Base-by-base conservation (phyloP, 768 basidiomycete genomes). In the Psilocybe cyanescens region DNA sequence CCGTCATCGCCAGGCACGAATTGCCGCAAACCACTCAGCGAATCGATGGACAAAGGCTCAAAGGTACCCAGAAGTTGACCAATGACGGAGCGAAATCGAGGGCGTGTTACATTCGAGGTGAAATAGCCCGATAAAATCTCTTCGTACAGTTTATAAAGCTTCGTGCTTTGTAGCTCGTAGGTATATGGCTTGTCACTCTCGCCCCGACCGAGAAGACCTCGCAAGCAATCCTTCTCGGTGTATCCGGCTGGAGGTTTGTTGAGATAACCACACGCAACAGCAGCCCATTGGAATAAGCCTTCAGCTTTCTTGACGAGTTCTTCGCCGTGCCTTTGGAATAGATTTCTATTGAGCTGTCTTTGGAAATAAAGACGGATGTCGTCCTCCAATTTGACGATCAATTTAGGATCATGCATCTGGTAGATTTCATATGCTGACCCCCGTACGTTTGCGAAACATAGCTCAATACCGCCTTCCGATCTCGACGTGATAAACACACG, bases 271-370 rank as follows among this genome's bases (percentile, higher is more conserved):
- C 49, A 49, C n/a, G 51, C 57, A 55, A 55, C 35, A 3, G 52
- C 33, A 8, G 50, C 62, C 50, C 58, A 54, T 24, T 59, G 62
- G 19, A 63, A 55, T 47, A 51, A 17, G 14, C 52, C 46, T 7
- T 55, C 46, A 8, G 31, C 39, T 28, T 41, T 63, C 41, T 29
- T 49, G n/a, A 44, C 52, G 16, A 59, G 41, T 14, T 35, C 30
- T 3, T 47, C 14, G 11, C 55, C 55, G 14, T 57, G 17, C 19
- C 28, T 46, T 33, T 33, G 24, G 55, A 19, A 55, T 41, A 55
- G 35, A 29, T 41, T n/a, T 16, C 24, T 8, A 28, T 41, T 14
- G 24, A 47, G 55, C 16, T 41, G 17, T 28, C 28, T 57, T 11
- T 45, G 24, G 24, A 57, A 24, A n/a, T 49, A 57, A 1, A 8